Percentiles rank a stretch among this genome's conserved stretches.
Conservation (phyloP, 768 basidiomycete genomes). For the Floccularia luteovirens region DNA sequence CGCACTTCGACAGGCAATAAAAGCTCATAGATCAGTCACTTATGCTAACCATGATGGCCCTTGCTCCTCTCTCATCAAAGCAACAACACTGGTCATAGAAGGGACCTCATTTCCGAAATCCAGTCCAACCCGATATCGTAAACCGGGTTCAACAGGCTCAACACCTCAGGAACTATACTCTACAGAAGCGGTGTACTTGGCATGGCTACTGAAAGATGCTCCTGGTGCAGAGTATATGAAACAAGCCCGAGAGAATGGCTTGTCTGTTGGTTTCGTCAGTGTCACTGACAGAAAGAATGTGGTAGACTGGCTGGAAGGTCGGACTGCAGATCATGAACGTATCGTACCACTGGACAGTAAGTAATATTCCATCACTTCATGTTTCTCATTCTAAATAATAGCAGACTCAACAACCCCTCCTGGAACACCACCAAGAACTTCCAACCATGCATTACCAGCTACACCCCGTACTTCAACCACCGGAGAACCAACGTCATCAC, state of each 20-base stretch:
- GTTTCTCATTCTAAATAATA: background rate
- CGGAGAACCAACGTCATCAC: slow-evolving; percentile 30
- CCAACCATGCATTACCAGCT: slow-evolving; percentile 17
- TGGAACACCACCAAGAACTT: slow-evolving; percentile 31
- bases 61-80: slow-evolving; percentile 40
- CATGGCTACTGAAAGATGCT: slow-evolving; percentile 70
- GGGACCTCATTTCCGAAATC: slow-evolving; percentile 58
- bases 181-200: slow-evolving; percentile 77
- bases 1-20: slow-evolving; percentile 56
- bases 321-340: slow-evolving; percentile 37
- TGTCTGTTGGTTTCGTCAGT: slow-evolving; percentile 72
- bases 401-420: slow-evolving; percentile 50
- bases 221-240: slow-evolving; percentile 85
- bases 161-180: slow-evolving; percentile 53
- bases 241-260: slow-evolving; percentile 67
- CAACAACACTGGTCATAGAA: slow-evolving; percentile 59
- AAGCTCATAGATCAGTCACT: slow-evolving; percentile 38
- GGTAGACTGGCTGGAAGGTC: slow-evolving; percentile 79
- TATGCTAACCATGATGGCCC: slow-evolving; percentile 37
- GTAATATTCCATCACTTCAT: slow-evolving; percentile 9
- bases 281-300: slow-evolving; percentile 83
- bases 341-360: slow-evolving; percentile 39
- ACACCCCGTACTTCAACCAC: slow-evolving; percentile 20
- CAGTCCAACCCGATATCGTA: slow-evolving; percentile 70
- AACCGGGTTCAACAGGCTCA: slow-evolving; percentile 38